Base-by-base conservation (phyloP, 192 early-diverging fungal species). In the Coemansia sp. region DNA sequence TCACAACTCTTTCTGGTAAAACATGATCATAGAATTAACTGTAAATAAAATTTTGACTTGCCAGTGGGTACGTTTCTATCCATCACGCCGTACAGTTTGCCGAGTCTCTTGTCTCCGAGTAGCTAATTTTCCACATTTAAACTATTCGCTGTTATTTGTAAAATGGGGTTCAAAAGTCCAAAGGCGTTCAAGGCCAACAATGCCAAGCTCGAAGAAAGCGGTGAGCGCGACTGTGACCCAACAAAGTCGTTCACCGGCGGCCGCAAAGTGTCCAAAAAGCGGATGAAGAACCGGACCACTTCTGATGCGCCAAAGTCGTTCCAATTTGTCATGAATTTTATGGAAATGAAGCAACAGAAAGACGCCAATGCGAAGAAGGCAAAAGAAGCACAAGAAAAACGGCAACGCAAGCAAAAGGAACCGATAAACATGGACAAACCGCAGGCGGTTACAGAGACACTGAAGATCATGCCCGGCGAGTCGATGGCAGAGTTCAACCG, bases 111-210 rank as follows among this genome's bases (percentile, higher is more conserved):
- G 11, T 45, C 41, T n/a, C 41, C 1, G 14, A 15, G 41, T n/a
- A 12, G 11, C 15, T n/a, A n/a, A 45, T 45, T 45, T 41, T 45
- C 11, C 15, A n/a, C 41, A 45, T 45, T 45, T 15, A 45, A 12
- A n/a, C 32, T 35, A 35, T 35, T 35, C 5, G 32, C 32, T 35
- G 32, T 35, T 45, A 45, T 43, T 43, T 43, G 10, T 43, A 43
- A 43, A 49, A 79, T 79, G 76, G 71, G 76, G 24, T 79, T 79
- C 59, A 73, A 73, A 48, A 70, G 67, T 35, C 71, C 76, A 67
- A 79, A 79, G 68, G 62, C 63, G 9, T 24, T 25, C 37, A 73
- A 73, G 62, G 22, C 41, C 3, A 37, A 52, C 6, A 61, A 25
- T 5, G 50, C 59, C 27, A 67, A 59, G 25, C 56, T 60, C 2